Evolutionary conservation across 2,329 filamentous ascomycete genomes (phyloP).

Genomic region (Elsinoe australis): DNA sequence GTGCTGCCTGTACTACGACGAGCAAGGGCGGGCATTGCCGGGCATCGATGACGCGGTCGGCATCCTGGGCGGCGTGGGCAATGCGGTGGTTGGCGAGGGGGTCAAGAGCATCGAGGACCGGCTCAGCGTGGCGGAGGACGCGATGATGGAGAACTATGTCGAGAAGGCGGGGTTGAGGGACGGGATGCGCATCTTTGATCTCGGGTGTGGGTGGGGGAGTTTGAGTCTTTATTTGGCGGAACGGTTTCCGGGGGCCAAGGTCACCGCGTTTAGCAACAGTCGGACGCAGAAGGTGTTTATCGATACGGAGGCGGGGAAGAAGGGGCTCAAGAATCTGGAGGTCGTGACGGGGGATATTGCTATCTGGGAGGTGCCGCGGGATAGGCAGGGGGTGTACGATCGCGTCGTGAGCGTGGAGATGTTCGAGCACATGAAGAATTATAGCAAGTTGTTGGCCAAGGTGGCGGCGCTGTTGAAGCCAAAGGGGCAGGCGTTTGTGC

Average conservation of each 20-base stretch:
- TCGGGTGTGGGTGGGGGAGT: conserved; percentile 65
- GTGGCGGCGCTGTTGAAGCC: conserved; percentile 52
- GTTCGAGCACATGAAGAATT: conserved; percentile 73
- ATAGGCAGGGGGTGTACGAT: conserved; percentile 44
- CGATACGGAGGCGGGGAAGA: conserved; percentile 49
- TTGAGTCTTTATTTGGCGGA: conserved; percentile 59
- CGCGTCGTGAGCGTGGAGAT: conserved; percentile 62
- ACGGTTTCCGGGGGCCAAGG: conserved; percentile 51
- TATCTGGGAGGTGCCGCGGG: conserved; percentile 51
- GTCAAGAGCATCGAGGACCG: not conserved
- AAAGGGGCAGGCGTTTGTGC: conserved; percentile 60
- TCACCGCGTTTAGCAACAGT: conserved; percentile 64
- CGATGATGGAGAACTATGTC: conserved; percentile 58
- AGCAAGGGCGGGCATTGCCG: conserved; percentile 45
- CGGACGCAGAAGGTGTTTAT: conserved; percentile 61
- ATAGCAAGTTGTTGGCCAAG: conserved; percentile 59
- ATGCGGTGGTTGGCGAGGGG: not conserved
- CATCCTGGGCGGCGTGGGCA: not conserved
- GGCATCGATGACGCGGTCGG: conserved; percentile 16
- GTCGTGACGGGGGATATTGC: conserved; percentile 62
- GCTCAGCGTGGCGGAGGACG: conserved; percentile 47
- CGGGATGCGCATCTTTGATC: conserved; percentile 55
- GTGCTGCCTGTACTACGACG: conserved; percentile 57
- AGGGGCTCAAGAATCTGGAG: conserved; percentile 52
- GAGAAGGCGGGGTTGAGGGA: conserved; percentile 52